Percentiles rank a stretch among this genome's conserved stretches.
phyloP scores from a whole-genome alignment of 257 asterid genomes.

The Solanum neorickii region DNA sequence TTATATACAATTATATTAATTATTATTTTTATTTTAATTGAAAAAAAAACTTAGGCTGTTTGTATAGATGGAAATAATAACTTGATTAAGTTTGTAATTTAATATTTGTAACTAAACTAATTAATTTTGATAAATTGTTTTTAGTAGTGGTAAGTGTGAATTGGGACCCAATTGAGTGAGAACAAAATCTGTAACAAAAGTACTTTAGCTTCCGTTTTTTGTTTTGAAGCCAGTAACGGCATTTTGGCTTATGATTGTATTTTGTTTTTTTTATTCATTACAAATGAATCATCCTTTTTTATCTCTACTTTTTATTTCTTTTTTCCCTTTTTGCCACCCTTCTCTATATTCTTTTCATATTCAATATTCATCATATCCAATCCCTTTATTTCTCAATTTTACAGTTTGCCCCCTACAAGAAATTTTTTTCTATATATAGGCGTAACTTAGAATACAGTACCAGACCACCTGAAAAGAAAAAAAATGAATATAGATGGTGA shows the following conservation, averaged over 20 bases:
- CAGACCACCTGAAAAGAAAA: background rate
- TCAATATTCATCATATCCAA: background rate
- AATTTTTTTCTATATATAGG: background rate
- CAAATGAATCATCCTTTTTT: background rate
- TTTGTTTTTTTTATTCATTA: background rate
- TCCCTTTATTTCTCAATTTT: background rate
- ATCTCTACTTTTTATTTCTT: background rate
- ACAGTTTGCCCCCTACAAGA: background rate
- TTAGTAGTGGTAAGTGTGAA: background rate
- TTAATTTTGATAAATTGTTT: background rate
- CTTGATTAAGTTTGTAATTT: background rate
- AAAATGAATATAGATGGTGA: constrained; percentile 26
- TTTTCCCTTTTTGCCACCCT: background rate
- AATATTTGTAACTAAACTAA: background rate
- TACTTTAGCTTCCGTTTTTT: constrained; percentile 12
- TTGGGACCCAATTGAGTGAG: background rate
- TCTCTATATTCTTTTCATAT: background rate
- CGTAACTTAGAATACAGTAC: background rate
- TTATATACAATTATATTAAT: background rate
- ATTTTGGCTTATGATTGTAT: constrained; percentile 32
- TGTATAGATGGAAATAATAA: background rate
- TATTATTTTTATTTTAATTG: background rate
- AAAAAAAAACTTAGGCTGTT: too few relatives aligned
- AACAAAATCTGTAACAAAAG: background rate
- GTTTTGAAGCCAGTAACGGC: constrained; percentile 48